Conservation (phyloP, 305 asterid genomes). For the Solanum aculeatissimum region DNA sequence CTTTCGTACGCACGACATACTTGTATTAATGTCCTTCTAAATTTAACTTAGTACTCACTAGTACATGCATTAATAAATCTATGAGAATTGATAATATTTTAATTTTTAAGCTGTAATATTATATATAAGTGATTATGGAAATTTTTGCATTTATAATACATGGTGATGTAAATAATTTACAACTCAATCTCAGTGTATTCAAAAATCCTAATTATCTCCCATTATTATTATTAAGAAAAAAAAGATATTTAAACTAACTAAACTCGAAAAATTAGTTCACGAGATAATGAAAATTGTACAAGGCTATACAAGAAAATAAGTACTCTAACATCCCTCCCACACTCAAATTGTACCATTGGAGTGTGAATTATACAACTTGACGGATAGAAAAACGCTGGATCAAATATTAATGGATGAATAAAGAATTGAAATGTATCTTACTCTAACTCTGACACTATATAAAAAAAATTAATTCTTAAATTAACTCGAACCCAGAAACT, state of each 20-base stretch:
- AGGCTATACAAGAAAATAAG: neutral
- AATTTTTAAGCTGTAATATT: neutral
- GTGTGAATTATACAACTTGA: neutral
- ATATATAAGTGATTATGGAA: neutral
- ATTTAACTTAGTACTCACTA: neutral
- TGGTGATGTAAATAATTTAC: neutral
- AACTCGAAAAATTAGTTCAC: neutral
- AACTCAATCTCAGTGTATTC: neutral
- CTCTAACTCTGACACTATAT: neutral
- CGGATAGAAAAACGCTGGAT: no score
- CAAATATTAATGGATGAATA: no score
- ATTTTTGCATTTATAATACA: neutral
- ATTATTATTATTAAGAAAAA: neutral
- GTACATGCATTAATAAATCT: neutral
- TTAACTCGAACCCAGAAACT: neutral
- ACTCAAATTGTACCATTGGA: neutral
- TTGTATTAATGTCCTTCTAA: neutral
- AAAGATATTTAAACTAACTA: neutral
- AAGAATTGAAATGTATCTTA: neutral
- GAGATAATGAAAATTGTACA: neutral
- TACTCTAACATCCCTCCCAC: neutral
- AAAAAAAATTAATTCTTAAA: neutral
- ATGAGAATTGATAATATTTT: neutral
- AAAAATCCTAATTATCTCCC: neutral
- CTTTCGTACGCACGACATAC: no score